Base-by-base conservation (phyloP, 2,329 filamentous ascomycete genomes). In the Aspergillus alliaceus region DNA sequence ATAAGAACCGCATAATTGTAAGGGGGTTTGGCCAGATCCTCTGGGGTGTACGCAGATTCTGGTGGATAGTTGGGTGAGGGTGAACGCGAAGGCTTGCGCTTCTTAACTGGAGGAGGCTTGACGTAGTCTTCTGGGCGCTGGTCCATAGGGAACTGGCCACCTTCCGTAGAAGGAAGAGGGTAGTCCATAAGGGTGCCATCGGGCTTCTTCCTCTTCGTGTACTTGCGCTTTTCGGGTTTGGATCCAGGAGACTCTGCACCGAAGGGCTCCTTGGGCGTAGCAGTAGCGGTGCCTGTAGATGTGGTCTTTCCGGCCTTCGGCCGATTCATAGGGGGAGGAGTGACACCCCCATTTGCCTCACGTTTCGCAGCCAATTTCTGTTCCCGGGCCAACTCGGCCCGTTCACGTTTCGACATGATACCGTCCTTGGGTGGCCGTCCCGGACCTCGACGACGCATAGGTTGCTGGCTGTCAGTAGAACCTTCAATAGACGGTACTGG, bases 401-500 rank as follows among this genome's bases (percentile, higher is more conserved):
- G 76, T 68, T 87, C 85, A 49, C 86, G 81, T 66, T 87, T 88
- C 4, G 85, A 88, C 79, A 88, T 85, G 66, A 87, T 81, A 20
- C 86, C 86, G 66, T 88, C 85, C 73, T 88, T 88, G 9, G 86
- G 86, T 42, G 86, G 86, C 50, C 86, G 78, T 52, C 86, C 86
- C 53, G 86, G 86, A 44, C 86, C 86, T 47, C 78, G 72, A 47
- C 75, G 75, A 47, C 73, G 71, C 5, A 65, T 64, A 9, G 79
- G 76, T 52, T 75, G 75, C 27, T 74, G 71, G 35, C 70, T 63
- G 74, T 75, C 61, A 72, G 75, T 59, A 66, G 68, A 22, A 66
- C 60, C 59, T 61, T 75, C 73, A 7, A 74, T 65, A 1, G 72
- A 73, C 15, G 65, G 61, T 42, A 67, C 51, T 42, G 69, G 54